These are phyloP conservation scores for Urochloa ruziziensis DNA, from an alignment of 176 grass and related monocot genomes.

Conservation along the genomic window DNA sequence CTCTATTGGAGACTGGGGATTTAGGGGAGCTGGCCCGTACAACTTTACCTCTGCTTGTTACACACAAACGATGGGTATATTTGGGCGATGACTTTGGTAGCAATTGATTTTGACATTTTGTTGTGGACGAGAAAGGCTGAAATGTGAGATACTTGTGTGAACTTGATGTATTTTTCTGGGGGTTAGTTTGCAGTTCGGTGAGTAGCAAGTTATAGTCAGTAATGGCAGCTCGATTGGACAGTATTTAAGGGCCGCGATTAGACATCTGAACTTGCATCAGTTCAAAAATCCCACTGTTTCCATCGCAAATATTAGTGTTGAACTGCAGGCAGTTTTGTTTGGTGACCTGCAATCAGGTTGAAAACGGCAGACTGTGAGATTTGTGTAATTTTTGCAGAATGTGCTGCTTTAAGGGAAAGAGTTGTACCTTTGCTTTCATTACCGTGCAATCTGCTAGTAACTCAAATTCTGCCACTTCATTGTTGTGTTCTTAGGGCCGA, in stretches of 20 bases:
- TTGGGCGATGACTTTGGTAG: neutral
- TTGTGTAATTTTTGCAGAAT: neutral
- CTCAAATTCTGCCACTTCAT: neutral
- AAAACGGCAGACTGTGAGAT: neutral
- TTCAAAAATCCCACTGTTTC: neutral
- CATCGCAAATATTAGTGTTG: neutral
- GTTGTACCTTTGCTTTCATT: neutral
- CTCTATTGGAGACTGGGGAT: neutral
- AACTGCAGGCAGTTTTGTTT: neutral
- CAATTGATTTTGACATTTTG: neutral
- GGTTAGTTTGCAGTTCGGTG: neutral
- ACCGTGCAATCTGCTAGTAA: neutral
- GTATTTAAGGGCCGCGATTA: neutral
- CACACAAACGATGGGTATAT: neutral
- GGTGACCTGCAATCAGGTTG: neutral
- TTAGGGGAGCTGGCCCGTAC: neutral
- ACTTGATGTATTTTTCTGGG: neutral
- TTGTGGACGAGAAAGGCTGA: neutral
- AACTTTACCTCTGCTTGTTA: neutral
- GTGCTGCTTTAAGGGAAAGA: neutral
- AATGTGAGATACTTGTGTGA: neutral
- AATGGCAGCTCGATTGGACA: neutral
- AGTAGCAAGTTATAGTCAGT: neutral
- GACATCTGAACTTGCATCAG: neutral
- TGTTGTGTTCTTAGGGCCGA: constrained; percentile 43